Evolutionary conservation across 2,329 filamentous ascomycete species (phyloP).

Genomic region (Incumbomyces delicatus): DNA sequence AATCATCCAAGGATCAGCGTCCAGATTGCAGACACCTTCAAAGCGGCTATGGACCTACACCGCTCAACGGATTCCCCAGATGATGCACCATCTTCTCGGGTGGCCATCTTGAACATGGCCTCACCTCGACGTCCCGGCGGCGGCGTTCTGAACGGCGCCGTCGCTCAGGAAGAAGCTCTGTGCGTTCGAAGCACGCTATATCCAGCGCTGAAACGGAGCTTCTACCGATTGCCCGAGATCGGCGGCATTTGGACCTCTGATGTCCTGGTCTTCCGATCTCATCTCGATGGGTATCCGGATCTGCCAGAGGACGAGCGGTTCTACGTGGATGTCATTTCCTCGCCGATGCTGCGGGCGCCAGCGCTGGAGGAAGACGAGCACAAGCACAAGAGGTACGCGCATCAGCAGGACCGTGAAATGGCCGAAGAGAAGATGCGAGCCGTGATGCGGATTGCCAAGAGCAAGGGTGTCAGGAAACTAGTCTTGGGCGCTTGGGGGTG

Average conservation of each 20-base stretch:
- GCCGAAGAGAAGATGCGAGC: slow-evolving; percentile 9
- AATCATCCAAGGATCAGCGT: neutral
- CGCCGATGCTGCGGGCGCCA: slow-evolving; percentile 7
- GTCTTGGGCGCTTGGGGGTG: slow-evolving; percentile 13
- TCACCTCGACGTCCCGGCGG: slow-evolving; percentile 10
- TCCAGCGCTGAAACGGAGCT: slow-evolving; percentile 8
- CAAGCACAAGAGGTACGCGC: slow-evolving; percentile 6
- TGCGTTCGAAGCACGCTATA: slow-evolving; percentile 12
- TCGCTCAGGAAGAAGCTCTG: slow-evolving; percentile 12
- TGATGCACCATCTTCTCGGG: neutral
- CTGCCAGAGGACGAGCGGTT: slow-evolving; percentile 9
- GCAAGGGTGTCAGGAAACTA: slow-evolving; percentile 7
- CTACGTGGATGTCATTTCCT: slow-evolving; percentile 12
- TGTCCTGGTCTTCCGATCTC: slow-evolving; percentile 7
- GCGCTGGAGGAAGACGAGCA: slow-evolving; percentile 6
- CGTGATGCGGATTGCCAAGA: slow-evolving; percentile 8
- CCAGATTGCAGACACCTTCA: slow-evolving; percentile 5
- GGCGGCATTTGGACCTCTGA: slow-evolving; percentile 10
- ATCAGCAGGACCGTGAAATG: slow-evolving; percentile 7
- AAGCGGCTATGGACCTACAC: slow-evolving; percentile 1
- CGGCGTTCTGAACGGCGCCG: slow-evolving; percentile 11
- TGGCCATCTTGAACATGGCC: slow-evolving; percentile 14
- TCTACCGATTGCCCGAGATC: slow-evolving; percentile 10
- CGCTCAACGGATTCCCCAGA: neutral
- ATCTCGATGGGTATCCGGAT: neutral